Evolutionary conservation across 805 yeast genomes (phyloP), one percentile per base, ranked within the genome.

Genomic region (Metschnikowia kunwiensis): DNA sequence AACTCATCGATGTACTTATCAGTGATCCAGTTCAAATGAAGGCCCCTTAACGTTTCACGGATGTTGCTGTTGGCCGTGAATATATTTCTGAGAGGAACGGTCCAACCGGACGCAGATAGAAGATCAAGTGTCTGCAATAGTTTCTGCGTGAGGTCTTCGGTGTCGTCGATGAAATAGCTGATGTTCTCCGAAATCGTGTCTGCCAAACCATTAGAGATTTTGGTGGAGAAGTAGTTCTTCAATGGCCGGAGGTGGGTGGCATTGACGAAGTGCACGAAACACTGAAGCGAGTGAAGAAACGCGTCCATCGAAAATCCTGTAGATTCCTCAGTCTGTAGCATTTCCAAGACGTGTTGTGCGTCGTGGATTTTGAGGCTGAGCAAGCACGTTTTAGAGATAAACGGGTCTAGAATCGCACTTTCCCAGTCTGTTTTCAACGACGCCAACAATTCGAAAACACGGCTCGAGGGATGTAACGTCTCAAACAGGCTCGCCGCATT

Each of bases 1-100:
- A 66, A 50, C 32, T 46, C 44, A 26, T 60, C 54, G 24, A 67
- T 58, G 41, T 55, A 64, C 27, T 55, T 57, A 28, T 63, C 65
- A 10, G 55, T 40, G 3, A 57, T 36, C 64, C 67, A 65, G 30
- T 64, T 54, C 23, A 43, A 27, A 38, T 64, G 53, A 22, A 65
- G 47, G 13, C 43, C 46, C 23, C 56, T 47, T 32, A 66, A 47
- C 15, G 56, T 50, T 5, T 53, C 57, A 12, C 53, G 45, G 17
- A 59, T 39, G 9, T 49, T 46, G 15, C 36, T 45, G 6, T 38
- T 41, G 7, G 51, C 40, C 28, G 24, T 39, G 27, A 44, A 43
- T 12, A 36, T 43, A 14, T 40, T 39, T 8, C 54, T 42, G 10
- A 58, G 44, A 1, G 60, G 51, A 20, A 60, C 38, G 17, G 47